Conservation (phyloP, 805 yeast species). For the Wickerhamomyces hampshirensis region DNA sequence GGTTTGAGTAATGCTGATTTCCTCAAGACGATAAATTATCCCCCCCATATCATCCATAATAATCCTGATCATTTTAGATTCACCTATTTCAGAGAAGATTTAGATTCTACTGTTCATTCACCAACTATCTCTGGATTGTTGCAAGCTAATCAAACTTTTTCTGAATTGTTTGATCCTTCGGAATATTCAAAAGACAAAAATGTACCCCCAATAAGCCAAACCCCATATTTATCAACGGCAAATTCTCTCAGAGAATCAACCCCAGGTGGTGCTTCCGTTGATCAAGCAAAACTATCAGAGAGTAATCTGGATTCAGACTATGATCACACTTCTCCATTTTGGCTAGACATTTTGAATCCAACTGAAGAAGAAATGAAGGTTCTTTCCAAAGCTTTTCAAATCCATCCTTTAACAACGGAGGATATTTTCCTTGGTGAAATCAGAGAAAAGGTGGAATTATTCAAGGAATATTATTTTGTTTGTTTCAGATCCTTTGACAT, state of each 20-base stretch:
- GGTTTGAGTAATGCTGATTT: constrained; percentile 18
- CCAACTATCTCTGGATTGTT: constrained; percentile 80
- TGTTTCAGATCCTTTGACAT: constrained; percentile 85
- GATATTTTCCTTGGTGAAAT: constrained; percentile 92
- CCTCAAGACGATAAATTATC: constrained; percentile 29
- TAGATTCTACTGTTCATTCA: constrained; percentile 85
- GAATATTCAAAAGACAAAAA: constrained; percentile 21
- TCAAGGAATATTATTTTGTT: constrained; percentile 84
- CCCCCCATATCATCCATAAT: constrained; percentile 40
- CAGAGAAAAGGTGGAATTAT: constrained; percentile 90
- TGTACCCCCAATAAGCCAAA: not conserved
- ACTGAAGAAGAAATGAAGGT: constrained; percentile 97
- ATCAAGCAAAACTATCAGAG: constrained; percentile 3
- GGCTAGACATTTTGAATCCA: constrained; percentile 92
- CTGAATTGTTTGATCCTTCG: constrained; percentile 54
- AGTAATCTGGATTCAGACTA: constrained; percentile 9
- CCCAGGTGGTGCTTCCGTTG: constrained; percentile 2
- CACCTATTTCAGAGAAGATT: constrained; percentile 88
- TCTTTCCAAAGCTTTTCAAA: constrained; percentile 82
- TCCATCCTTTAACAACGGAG: constrained; percentile 94
- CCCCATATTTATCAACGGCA: constrained; percentile 15
- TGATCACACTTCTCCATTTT: constrained; percentile 56
- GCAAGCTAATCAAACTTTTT: constrained; percentile 55
- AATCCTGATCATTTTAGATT: constrained; percentile 63
- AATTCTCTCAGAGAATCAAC: constrained; percentile 8